phyloP scores from a whole-genome alignment of 352 stramenopile genomes.

The Globisporangium iwayamae region DNA sequence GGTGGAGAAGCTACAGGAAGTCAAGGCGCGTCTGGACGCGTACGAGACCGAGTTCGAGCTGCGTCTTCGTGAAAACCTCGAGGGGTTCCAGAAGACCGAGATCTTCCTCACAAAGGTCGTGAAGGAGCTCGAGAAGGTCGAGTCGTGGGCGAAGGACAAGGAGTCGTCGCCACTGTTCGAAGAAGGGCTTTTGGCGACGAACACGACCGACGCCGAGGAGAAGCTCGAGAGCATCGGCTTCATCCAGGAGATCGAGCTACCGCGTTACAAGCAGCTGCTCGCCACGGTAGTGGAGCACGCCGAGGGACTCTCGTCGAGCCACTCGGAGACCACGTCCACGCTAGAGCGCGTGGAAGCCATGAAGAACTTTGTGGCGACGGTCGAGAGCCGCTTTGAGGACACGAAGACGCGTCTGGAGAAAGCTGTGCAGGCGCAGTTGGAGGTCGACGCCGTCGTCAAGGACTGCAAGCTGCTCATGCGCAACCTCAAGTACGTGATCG shows the following conservation, averaged over 20 bases:
- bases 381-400: constrained; percentile 67
- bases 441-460: constrained; percentile 82
- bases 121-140: constrained; percentile 84
- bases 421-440: constrained; percentile 51
- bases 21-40: constrained; percentile 65
- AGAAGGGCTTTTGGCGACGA: constrained; percentile 46
- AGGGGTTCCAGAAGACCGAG: constrained; percentile 83
- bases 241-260: constrained; percentile 77
- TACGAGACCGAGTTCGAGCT: constrained; percentile 70
- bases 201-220: constrained; percentile 69
- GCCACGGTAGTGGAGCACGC: constrained; percentile 61
- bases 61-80: constrained; percentile 66
- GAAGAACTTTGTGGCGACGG: constrained; percentile 69
- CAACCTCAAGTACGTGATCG: constrained; percentile 87
- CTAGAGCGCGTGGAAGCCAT: constrained; percentile 71
- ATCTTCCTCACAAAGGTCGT: constrained; percentile 79
- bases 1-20: constrained; percentile 76
- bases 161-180: constrained; percentile 67
- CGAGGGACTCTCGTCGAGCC: constrained; percentile 62
- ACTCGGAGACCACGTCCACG: constrained; percentile 61
- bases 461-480: constrained; percentile 83
- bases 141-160: constrained; percentile 79
- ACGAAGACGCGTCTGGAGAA: constrained; percentile 57
- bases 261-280: constrained; percentile 79
- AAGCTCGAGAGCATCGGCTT: constrained; percentile 84